Base-by-base conservation (phyloP, 768 basidiomycete species). In the Tricholomella constricta region DNA sequence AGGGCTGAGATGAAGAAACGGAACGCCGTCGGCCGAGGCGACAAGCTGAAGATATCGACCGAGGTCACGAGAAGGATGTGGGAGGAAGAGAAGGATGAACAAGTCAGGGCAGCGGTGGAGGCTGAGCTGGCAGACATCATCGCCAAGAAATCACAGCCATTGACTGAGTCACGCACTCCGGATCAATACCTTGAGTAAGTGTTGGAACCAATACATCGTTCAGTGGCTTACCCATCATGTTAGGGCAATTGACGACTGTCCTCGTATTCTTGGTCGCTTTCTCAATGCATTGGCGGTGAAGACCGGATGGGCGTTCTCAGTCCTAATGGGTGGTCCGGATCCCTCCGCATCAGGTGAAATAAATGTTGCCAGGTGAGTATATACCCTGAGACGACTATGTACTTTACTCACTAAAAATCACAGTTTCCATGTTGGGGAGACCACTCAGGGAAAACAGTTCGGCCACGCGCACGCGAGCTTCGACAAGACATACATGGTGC, bases 261-360 rank as follows among this genome's bases (percentile, higher is more conserved):
- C 44, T 17, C 29, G 8, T 29, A 23, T 31, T 14, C 10, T 46
- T 10, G 17, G 6, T 40, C 35, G 22, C 3, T 25, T 29, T 19
- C 20, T 40, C 36, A 45, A 22, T 23, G 35, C 9, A 23, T 42
- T 38, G 20, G 40, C 22, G 4, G 43, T 37, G 27, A 43, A 29
- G 29, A 53, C 45, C 14, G 52, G 52, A 20, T 53, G 45, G 45
- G 45, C 45, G 3, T 45, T 45, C 31, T 45, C 45, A 2, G 45
- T 45, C n/a, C 32, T 45, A 31, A 53, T 53, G 45, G 52, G 52
- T 35, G 52, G 52, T n/a, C 52, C 52, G 4, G 45, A 53, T 12
- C 52, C 45, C 5, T 17, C 35, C 2, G 31, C 2, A 9, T 6
- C 11, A 4, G 42, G 50, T 1, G 50, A 51, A 7, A 45, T 51